Percentiles rank a stretch among this genome's conserved stretches.
phyloP scores from a whole-genome alignment of 768 basidiomycete genomes.

The Tephrocybe sp. region DNA sequence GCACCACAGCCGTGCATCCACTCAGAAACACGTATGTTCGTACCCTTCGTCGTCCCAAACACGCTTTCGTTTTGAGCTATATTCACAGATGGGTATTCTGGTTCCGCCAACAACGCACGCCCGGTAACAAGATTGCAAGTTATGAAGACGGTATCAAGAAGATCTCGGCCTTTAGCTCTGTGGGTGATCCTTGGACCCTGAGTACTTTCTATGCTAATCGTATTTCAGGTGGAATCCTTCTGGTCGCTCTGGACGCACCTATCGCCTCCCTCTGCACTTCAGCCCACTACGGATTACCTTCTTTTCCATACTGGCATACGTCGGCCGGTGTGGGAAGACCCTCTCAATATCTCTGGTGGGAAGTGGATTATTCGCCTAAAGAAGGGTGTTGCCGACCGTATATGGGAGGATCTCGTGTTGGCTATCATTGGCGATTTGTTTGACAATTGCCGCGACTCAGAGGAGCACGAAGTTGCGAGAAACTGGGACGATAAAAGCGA shows the following conservation, averaged over 20 bases:
- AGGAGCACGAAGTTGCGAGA: constrained; percentile 25
- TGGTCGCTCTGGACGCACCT: constrained; percentile 95
- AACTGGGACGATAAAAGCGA: constrained; percentile 38
- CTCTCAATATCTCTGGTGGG: constrained; percentile 81
- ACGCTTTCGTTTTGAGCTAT: constrained; percentile 17
- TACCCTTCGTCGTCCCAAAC: constrained; percentile 33
- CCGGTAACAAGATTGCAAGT: constrained; percentile 85
- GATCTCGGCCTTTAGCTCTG: constrained; percentile 86
- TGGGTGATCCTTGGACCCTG: constrained; percentile 33
- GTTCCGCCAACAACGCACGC: constrained; percentile 88
- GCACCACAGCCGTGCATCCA: constrained; percentile 58
- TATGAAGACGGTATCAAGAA: constrained; percentile 97
- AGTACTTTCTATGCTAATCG: constrained; percentile 8
- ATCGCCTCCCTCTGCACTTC: constrained; percentile 76
- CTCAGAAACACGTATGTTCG: constrained; percentile 88
- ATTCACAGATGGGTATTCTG: constrained; percentile 81
- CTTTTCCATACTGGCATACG: constrained; percentile 86
- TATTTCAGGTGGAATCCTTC: constrained; percentile 82
- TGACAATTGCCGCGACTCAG: constrained; percentile 54
- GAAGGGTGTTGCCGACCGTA: constrained; percentile 86
- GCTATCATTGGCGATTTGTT: constrained; percentile 92
- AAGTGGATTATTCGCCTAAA: constrained; percentile 95
- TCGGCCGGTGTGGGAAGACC: constrained; percentile 96
- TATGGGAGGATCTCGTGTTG: constrained; percentile 89
- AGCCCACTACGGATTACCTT: constrained; percentile 92